Base-by-base conservation (phyloP, 192 early-diverging fungal species). In the Spinellus fusiger region DNA sequence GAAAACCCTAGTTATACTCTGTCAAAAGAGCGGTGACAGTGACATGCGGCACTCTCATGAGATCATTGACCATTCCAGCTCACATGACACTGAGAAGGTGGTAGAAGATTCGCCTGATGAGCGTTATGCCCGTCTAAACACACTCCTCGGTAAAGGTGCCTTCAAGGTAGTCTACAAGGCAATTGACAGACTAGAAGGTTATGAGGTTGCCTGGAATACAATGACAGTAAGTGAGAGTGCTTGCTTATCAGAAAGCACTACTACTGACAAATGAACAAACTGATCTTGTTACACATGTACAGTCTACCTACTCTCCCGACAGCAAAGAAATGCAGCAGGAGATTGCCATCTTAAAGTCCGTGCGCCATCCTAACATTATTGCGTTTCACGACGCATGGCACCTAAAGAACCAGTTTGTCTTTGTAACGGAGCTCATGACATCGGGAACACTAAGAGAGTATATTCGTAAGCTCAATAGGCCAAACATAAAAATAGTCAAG, bases 191-290 rank as follows among this genome's bases (percentile, higher is more conserved):
- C 91, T 93, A 59, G 88, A 93, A 61, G 92, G 92, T 52, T 85
- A 92, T n/a, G 92, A 94, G 73, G 91, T 94, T 5, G 92, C 92
- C 16, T 94, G 92, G 92, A 94, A 93, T 66, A 84, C 65, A 22
- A 59, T 66, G 57, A 16, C 28, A 3, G 55, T 56, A 56, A 56
- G 29, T 29, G n/a, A n/a, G n/a, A n/a, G n/a, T n/a, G n/a, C n/a
- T n/a, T n/a, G n/a, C n/a, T n/a, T n/a, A n/a, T n/a, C n/a, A n/a
- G n/a, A n/a, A n/a, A n/a, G n/a, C n/a, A n/a, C n/a, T n/a, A n/a
- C n/a, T n/a, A n/a, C n/a, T n/a, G n/a, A n/a, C n/a, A n/a, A n/a
- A n/a, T n/a, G n/a, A n/a, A n/a, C n/a, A n/a, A n/a, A n/a, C n/a
- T n/a, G n/a, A n/a, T n/a, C n/a, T n/a, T n/a, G 40, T 44, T 44